Base-by-base conservation (phyloP, 1,284 basidiomycete species). In the Marasmius sp. region DNA sequence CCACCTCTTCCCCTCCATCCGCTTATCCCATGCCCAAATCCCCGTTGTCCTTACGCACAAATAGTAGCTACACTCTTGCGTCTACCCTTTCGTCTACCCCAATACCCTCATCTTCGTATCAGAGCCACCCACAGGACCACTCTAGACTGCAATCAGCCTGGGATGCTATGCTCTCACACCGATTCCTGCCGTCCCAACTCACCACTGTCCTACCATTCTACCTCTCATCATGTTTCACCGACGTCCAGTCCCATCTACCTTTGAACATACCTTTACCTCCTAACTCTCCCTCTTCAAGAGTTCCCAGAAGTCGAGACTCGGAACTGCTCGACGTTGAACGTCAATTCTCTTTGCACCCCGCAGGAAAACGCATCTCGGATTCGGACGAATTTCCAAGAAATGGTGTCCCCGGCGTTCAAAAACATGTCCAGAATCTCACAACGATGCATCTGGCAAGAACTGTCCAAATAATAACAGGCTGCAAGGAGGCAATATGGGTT, bases 151-250 rank as follows among this genome's bases (percentile, higher is more conserved):
- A 82, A 68, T 74, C 77, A 5, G 83, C 88, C 5, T 92, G 90
- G 87, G 83, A 86, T 56, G 80, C 82, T 48, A 89, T 92, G 88
- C 80, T 92, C 37, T 74, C 79, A 48, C 74, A 73, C 22, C 78
- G 85, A 27, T 89, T 88, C 68, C 76, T 92, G 45, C 75, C 85
- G 0, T 72, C 82, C 9, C 82, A 82, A 43, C 71, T 85, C 8
- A 75, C 85, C 54, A 81, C 85, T 18, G 80, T 90, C 57, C 77
- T 92, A 58, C 88, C 88, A 0, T 87, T 91, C 66, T 88, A 91
- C 67, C 78, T 92, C 45, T 83, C 83, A 0, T 79, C 81, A 38
- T 78, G 80, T 54, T 92, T 91, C 65, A 68, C 73, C 7, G 81
- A 84, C 52, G 79, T 87, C 59, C 79, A 81, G 64, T 75, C 79